Base-by-base conservation (phyloP, 768 basidiomycete genomes). In the Hemileccinum rubropunctum region DNA sequence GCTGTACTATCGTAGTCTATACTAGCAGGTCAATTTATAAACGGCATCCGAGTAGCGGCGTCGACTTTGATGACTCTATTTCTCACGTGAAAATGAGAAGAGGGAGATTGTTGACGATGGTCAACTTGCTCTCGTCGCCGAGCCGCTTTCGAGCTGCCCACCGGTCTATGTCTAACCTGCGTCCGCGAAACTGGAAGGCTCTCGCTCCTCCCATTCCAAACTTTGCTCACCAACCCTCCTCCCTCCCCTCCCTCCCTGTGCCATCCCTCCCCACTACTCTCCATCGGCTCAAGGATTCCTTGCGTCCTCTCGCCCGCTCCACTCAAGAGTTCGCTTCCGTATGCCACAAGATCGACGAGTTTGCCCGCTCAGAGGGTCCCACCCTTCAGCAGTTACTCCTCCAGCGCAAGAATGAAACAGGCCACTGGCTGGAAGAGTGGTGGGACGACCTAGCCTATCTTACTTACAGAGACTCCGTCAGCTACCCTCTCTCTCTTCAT, bases 401-500 rank as follows among this genome's bases (percentile, higher is more conserved):
- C 53, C 65, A 76, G 36, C 75, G 81, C 38, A 76, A 80, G 15
- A 71, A 70, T 21, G 76, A 78, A 52, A 78, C 72, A 39, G 73
- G 76, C 33, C 88, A 91, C 59, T 98, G 94, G 94, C 73, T 98
- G 21, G 89, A 91, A 58, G 81, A 89, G 50, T 97, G 95, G 92
- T 98, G 95, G 94, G 93, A 98, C 64, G 85, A 91, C 56, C 67
- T 63, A 14, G 90, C 74, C 1, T 98, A 97, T 62, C 75, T 94
- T 59, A 78, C 82, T 5, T 98, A 94, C 65, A 74, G 94, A 45
- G 94, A 95, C 58, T 85, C 91, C 43, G 90, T 89, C 57, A 45
- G 83, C 62, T 20, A 10, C 46, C 27, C 15, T 1, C 27, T 17
- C 18, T 42, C 15, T 48, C 21, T 44, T 14, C n/a, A 17, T 3